Evolutionary conservation across 2,329 filamentous ascomycete genomes (phyloP).

Genomic region (Botrytis fabae): DNA sequence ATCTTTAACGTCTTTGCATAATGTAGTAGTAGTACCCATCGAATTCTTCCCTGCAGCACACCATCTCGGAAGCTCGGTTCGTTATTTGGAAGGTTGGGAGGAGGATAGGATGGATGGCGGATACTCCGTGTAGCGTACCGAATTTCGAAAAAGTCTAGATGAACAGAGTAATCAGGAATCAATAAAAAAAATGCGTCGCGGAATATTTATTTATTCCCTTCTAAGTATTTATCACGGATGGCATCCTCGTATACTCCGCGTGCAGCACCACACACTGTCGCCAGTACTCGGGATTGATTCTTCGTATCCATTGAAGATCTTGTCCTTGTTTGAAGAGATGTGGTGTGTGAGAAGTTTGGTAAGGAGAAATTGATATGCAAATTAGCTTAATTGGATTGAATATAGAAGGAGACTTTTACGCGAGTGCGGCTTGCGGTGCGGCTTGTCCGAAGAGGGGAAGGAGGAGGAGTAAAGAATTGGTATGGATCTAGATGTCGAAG

Average conservation of each 20-base stretch:
- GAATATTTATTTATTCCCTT: neutral
- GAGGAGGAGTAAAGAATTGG: no score
- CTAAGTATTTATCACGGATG: neutral
- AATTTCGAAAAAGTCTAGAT: neutral
- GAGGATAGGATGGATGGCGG: neutral
- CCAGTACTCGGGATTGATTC: neutral
- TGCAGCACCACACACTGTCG: neutral
- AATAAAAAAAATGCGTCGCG: neutral
- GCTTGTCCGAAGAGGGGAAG: neutral
- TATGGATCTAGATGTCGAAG: neutral
- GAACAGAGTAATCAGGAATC: neutral
- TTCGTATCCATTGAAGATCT: neutral
- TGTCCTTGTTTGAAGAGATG: neutral
- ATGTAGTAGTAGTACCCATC: neutral
- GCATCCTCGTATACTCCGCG: neutral
- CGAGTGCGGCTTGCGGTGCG: neutral
- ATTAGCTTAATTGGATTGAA: neutral
- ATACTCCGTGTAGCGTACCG: neutral
- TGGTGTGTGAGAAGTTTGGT: neutral
- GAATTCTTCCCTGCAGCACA: neutral
- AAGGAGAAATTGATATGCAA: no score
- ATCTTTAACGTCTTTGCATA: neutral
- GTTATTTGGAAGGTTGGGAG: neutral
- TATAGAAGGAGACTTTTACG: neutral
- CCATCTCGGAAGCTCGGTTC: neutral